These are phyloP conservation scores for Piper betle DNA, from an alignment of 164 flowering plant genomes.

Conservation along the genomic window DNA sequence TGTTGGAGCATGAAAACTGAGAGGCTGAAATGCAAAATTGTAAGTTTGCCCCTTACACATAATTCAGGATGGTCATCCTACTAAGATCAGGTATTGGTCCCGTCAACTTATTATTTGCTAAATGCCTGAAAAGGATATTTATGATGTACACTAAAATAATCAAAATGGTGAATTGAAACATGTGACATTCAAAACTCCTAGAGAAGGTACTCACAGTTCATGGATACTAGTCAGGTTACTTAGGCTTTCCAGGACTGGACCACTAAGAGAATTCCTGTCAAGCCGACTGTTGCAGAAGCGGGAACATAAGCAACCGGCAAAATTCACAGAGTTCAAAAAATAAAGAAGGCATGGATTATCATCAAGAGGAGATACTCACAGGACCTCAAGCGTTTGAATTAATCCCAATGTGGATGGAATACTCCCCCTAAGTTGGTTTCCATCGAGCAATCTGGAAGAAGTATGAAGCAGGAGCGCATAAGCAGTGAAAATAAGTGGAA, in stretches of 20 bases:
- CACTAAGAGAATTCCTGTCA: conserved; percentile 56
- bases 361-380: conserved; percentile 43
- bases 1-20: background rate
- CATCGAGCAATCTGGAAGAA: conserved; percentile 58
- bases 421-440: conserved; percentile 50
- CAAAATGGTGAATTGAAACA: background rate
- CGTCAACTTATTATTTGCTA: conserved; percentile 49
- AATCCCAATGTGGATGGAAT: conserved; percentile 58
- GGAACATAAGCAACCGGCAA: background rate
- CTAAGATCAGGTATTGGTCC: conserved; percentile 62
- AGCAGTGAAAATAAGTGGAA: background rate
- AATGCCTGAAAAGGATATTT: conserved; percentile 35
- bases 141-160: background rate
- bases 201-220: conserved; percentile 49
- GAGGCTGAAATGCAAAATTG: background rate
- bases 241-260: conserved; percentile 47
- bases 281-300: conserved; percentile 48
- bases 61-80: conserved; percentile 52
- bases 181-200: background rate
- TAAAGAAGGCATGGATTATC: background rate
- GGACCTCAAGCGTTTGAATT: conserved; percentile 78
- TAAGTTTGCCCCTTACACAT: conserved; percentile 44
- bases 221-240: conserved; percentile 45
- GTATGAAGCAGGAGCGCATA: background rate
- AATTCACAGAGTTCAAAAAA: background rate